Percentiles rank a stretch among this genome's conserved stretches.
These are phyloP conservation scores for Schizochytrium sp. DNA, from an alignment of 108 stramenopile species.

Conservation along the genomic window DNA sequence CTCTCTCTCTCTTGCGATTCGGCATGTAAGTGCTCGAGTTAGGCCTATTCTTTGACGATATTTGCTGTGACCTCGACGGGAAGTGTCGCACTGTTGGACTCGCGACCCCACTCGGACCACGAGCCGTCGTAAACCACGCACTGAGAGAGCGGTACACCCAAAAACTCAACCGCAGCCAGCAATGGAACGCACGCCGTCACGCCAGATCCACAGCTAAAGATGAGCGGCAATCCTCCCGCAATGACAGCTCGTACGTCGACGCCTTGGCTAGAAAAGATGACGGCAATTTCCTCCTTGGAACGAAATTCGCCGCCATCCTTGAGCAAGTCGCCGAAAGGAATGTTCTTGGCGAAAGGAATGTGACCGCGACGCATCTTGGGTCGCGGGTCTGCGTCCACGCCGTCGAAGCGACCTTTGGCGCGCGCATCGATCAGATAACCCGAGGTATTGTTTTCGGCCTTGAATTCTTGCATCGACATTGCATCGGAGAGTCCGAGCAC, in stretches of 20 bases:
- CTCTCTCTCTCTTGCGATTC: no score
- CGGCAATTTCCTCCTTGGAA: background rate
- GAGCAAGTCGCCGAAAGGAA: background rate
- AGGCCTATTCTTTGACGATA: background rate
- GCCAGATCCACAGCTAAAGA: background rate
- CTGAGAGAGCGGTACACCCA: background rate
- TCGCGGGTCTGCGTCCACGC: background rate
- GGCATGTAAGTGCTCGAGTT: background rate
- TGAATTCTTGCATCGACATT: background rate
- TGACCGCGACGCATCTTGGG: constrained; percentile 4
- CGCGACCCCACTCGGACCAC: background rate
- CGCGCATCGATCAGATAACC: background rate
- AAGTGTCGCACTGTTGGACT: background rate
- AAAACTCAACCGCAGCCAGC: background rate
- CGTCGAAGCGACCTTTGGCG: background rate
- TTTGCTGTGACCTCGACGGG: background rate
- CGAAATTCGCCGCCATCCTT: background rate
- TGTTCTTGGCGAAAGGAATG: background rate
- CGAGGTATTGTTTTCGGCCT: background rate
- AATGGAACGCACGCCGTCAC: background rate
- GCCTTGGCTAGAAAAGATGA: background rate
- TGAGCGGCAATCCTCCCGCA: background rate
- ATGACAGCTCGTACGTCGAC: background rate
- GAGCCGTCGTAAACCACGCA: constrained; percentile 13
- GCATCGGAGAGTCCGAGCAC: background rate